Percentiles rank a stretch among this genome's conserved stretches.
Conservation (phyloP, 257 asterid genomes). For the Rubia yunnanensis region DNA sequence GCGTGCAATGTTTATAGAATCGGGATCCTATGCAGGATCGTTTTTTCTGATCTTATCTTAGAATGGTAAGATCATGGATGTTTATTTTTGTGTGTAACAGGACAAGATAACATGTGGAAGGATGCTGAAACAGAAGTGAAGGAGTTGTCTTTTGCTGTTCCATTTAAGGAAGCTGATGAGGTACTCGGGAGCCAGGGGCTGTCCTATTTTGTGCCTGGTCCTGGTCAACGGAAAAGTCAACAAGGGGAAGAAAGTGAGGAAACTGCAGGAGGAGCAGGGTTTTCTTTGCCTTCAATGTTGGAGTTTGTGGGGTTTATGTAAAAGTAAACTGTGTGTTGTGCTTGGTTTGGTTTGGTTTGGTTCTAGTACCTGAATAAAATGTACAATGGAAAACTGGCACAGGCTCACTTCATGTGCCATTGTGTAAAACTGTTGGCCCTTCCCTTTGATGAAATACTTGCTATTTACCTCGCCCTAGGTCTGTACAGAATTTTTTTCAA, state of each 20-base stretch:
- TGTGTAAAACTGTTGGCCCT: too few species aligned
- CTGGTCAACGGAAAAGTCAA: slow-evolving; percentile 7
- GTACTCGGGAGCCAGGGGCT: slow-evolving; percentile 20
- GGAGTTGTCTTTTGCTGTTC: slow-evolving; percentile 18
- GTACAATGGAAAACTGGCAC: not conserved
- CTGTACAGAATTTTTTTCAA: too few species aligned
- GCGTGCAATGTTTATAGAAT: too few species aligned
- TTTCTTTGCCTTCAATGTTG: slow-evolving; percentile 24
- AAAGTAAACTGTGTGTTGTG: not conserved
- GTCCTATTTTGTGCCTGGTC: slow-evolving; percentile 31
- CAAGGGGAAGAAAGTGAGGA: slow-evolving; percentile 3
- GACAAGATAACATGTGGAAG: slow-evolving; percentile 30
- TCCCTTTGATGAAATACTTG: too few species aligned
- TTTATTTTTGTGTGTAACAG: too few species aligned
- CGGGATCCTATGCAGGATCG: not conserved
- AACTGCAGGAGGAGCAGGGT: slow-evolving; percentile 15
- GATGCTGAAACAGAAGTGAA: slow-evolving; percentile 25
- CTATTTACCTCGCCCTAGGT: too few species aligned
- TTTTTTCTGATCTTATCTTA: too few species aligned
- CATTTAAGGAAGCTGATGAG: slow-evolving; percentile 10
- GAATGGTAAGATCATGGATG: too few species aligned
- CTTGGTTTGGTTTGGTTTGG: too few species aligned
- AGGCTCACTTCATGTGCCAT: not conserved
- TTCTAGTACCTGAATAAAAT: too few species aligned
- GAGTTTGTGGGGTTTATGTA: slow-evolving; percentile 23